Evolutionary conservation across 129 eudicot species (phyloP), one percentile per base, ranked within the genome.

Genomic region (Apium graveolens): DNA sequence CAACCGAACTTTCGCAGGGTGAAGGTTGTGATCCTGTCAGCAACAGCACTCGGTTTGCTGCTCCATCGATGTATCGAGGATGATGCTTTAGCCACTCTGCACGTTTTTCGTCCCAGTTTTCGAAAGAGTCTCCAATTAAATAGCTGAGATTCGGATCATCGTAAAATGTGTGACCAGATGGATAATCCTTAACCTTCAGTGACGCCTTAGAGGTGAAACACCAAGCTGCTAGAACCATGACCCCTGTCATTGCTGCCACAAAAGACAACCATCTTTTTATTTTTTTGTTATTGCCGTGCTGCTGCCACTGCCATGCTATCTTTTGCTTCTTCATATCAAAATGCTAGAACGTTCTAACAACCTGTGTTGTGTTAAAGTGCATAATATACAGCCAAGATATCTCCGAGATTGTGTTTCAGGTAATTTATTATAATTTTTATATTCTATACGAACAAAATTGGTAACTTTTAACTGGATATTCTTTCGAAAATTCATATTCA

Each of bases 101-200:
- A 18, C 75, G 26, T 24, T 70, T 70, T 8, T 70, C 8, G 48
- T 70, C 75, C 75, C 75, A 70, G 24, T 70, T 38, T 24, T 70
- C 13, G 5, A 70, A 7, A 21, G 13, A 14, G 45, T 70, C 45
- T 39, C 14, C 48, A 70, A 70, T 21, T 2, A n/a, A 37, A 37
- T 70, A 70, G 45, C 45, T 70, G 3, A 70, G 4, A 3, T 70
- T n/a, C 5, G 75, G 48, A 70, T 70, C 75, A 41, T 70, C 75
- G 17, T 70, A 70, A 41, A 70, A 70, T 39, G 75, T 70, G 27
- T 60, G 16, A 60, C 68, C 27, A 1, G 68, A 57, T 57, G 9
- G 1, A 57, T 57, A 57, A 2, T n/a, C 66, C 1, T 17, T 17
- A 48, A 48, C 1, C 55, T 48, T 48, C 11, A 5, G 7, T 16